Conservation (phyloP, 2,329 filamentous ascomycete species). For the Stemphylium beticola region DNA sequence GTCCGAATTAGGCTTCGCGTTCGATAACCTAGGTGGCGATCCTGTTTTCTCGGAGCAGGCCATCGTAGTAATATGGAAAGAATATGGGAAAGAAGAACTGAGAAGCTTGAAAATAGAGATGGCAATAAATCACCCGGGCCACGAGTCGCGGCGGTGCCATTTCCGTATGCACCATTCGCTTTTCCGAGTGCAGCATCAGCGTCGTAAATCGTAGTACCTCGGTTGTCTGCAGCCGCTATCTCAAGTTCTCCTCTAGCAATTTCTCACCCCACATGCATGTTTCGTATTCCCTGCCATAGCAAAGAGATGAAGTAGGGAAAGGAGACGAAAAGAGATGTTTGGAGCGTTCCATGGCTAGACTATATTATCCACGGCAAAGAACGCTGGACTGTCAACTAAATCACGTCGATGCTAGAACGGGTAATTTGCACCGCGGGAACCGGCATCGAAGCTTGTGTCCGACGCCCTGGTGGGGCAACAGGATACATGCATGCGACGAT, state of each 20-base stretch:
- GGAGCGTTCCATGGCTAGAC: neutral
- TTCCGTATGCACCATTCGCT: constrained; percentile 6
- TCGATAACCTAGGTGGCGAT: constrained; percentile 4
- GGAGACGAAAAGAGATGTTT: neutral
- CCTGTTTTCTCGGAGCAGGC: neutral
- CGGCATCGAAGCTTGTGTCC: neutral
- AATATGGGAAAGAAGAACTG: neutral
- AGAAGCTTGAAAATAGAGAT: neutral
- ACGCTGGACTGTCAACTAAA: neutral
- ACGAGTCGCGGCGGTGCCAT: neutral
- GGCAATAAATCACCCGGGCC: neutral
- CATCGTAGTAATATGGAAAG: neutral
- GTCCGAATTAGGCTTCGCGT: neutral
- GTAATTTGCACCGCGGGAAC: neutral
- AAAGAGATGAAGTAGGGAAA: neutral
- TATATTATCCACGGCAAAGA: neutral
- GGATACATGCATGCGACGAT: constrained; percentile 5
- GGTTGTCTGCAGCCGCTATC: constrained; percentile 8
- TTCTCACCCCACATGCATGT: neutral
- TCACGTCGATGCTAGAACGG: neutral
- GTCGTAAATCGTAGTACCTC: constrained; percentile 4
- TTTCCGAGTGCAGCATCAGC: neutral
- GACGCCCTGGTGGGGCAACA: neutral
- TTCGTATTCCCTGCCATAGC: neutral
- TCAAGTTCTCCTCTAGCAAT: constrained; percentile 2